Base-by-base conservation (phyloP, 345 rosid species). In the Cardamine chenopodiifolia region DNA sequence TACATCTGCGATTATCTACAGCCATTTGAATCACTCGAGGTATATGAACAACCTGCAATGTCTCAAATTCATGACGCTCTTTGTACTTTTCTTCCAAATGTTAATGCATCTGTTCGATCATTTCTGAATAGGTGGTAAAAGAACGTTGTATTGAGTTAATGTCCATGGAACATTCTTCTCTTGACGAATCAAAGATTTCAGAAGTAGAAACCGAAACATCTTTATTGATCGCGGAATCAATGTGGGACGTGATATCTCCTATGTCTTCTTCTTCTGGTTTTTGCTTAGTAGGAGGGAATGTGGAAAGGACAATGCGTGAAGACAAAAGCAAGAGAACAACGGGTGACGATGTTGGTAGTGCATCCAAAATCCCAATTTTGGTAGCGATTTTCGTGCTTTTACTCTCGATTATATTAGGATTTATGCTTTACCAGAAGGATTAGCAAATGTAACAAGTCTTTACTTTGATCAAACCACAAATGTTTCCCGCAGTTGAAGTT, bases 131-230 rank as follows among this genome's bases (percentile, higher is more conserved):
- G 98, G 90, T 88, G 42, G 42, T 91, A 70, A 90, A 88, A 78
- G 96, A 91, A 62, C 98, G 86, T 71, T 94, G 95, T 55, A 78
- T 83, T 12, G 97, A 91, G 85, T 55, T 91, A 76, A 87, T 90
- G 87, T 87, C 92, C 22, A 85, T 86, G 90, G 93, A 86, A 81
- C 49, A 72, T 65, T 80, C 83, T 40, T 81, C 83, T 63, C 56
- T 78, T 4, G 90, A 87, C 69, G 37, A 49, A 42, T 83, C 89
- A 35, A 72, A 65, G 31, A 70, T 90, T 17, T 75, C 89, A 75
- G 89, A 88, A 74, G 86, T 85, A 3, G 97, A 94, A 82, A 72
- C 44, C 18, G 90, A 88, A 59, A 84, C 86, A 3, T 64, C 85
- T 11, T 69, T 80, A 26, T 18, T 79, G 17, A 65, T 73, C 11